Conservation (phyloP, 768 basidiomycete species). For the Gelatoporia subvermispora region DNA sequence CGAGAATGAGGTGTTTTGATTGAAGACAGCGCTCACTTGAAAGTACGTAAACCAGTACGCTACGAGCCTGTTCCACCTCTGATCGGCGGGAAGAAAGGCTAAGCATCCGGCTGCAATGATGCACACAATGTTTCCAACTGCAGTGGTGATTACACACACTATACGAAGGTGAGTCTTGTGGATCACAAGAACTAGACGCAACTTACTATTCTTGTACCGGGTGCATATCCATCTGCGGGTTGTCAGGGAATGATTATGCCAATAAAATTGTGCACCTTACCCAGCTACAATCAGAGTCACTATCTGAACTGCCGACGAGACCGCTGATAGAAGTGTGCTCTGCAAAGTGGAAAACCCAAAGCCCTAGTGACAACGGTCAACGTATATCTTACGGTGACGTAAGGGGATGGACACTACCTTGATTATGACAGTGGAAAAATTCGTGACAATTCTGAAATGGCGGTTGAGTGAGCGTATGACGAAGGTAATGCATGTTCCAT, state of each 20-base stretch:
- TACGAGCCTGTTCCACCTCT: slow-evolving; percentile 27
- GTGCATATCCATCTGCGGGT: slow-evolving; percentile 9
- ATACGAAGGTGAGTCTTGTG: not conserved
- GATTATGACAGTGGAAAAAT: slow-evolving; percentile 22
- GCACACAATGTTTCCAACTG: slow-evolving; percentile 25
- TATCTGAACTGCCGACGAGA: slow-evolving; percentile 8
- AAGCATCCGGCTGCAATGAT: slow-evolving; percentile 27
- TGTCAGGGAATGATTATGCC: not conserved
- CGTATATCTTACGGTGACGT: too few species aligned
- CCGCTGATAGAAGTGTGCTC: slow-evolving; percentile 12
- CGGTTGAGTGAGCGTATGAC: too few species aligned
- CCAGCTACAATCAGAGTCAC: slow-evolving; percentile 10
- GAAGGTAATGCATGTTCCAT: too few species aligned
- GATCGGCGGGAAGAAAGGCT: slow-evolving; percentile 23
- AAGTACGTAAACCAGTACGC: slow-evolving; percentile 28
- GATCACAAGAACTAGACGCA: not conserved
- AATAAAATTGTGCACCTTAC: slow-evolving; percentile 1
- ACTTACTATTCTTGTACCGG: slow-evolving; percentile 14
- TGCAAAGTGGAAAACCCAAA: slow-evolving; percentile 16
- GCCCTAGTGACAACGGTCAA: slow-evolving; percentile 4
- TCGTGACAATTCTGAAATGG: slow-evolving; percentile 9
- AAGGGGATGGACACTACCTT: slow-evolving; percentile 7
- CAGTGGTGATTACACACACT: slow-evolving; percentile 12
- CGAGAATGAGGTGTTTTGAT: too few species aligned
- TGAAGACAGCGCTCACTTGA: slow-evolving; percentile 11